Base-by-base conservation (phyloP, 495 filamentous ascomycete genomes). In the Penicillium riverlandense region DNA sequence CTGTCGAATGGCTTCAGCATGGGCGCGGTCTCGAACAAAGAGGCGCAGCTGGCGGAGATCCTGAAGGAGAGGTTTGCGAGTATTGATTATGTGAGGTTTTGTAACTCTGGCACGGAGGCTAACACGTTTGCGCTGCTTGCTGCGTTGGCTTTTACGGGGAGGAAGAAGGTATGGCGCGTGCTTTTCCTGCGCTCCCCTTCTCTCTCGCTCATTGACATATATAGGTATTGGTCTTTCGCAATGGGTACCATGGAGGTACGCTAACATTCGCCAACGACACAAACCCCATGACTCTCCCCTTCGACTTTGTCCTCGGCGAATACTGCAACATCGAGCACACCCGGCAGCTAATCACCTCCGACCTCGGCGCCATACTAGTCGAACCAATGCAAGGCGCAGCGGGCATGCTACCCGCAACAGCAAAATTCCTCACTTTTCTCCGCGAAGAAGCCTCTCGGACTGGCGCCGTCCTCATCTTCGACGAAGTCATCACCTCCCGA, bases 401-500 rank as follows among this genome's bases (percentile, higher is more conserved):
- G 1, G 78, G 79, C 0, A 69, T 69, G 40, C 70, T 76, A 15
- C 57, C 62, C 1, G 77, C 61, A 0, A 62, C 39, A 1, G 41
- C 44, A 1, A 65, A 66, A 11, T 85, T 84, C 41, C 40, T 74
- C 29, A 50, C 59, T n/a, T 49, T 48, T 16, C 38, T 74, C 4
- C 67, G 63, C 8, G 57, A 49, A 43, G 62, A 31, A 16, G 62
- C 55, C 16, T 56, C 50, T 4, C 55, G 54, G 29, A 55, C 62
- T 4, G 72, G 69, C 6, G 65, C 68, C 1, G 9, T 84, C 1
- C 72, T 85, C 40, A 73, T 85, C 11, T 55, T 82, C 10, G 82
- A 85, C 38, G 82, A 85, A 58, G 81, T 85, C 10, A 77, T 83
- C 67, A 81, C 81, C 2, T 77, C 71, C 8, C 67, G 82, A 5